Percentiles rank a stretch among this genome's conserved stretches.
Evolutionary conservation across 495 filamentous ascomycete genomes (phyloP).

Genomic region (Xanthoparmelia taractica): DNA sequence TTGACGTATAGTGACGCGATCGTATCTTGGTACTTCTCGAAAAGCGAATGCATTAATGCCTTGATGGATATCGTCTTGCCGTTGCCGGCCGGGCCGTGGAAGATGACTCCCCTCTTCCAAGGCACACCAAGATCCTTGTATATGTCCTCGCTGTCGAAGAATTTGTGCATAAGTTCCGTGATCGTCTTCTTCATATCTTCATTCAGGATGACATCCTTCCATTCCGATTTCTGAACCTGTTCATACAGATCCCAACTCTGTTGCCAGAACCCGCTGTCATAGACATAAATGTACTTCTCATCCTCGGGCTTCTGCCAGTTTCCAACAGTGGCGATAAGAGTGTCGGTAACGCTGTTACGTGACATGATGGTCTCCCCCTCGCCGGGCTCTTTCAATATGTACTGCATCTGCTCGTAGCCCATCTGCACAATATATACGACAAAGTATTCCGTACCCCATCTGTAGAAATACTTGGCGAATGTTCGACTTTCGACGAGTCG

Average conservation of each 20-base stretch:
- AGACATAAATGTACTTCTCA: conserved; percentile 36
- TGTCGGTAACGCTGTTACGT: conserved; percentile 31
- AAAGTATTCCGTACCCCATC: conserved; percentile 36
- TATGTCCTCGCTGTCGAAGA: conserved; percentile 39
- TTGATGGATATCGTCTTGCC: conserved; percentile 68
- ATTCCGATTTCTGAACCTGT: conserved; percentile 34
- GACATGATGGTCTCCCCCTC: conserved; percentile 30
- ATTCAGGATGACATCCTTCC: conserved; percentile 41
- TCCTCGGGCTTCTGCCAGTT: conserved; percentile 30
- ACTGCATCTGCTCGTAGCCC: conserved; percentile 28
- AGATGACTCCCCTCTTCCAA: conserved; percentile 43
- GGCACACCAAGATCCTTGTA: conserved; percentile 40
- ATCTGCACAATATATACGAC: conserved; percentile 35
- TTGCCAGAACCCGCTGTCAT: conserved; percentile 28
- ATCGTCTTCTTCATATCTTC: conserved; percentile 38
- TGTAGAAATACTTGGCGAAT: conserved; percentile 37
- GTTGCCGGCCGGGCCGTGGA: conserved; percentile 48
- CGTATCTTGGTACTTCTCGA: conserved; percentile 30
- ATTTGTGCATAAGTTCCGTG: conserved; percentile 33
- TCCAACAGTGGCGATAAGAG: conserved; percentile 32
- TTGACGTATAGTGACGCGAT: conserved; percentile 52
- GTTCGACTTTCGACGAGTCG: conserved; percentile 31
- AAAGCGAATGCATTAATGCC: conserved; percentile 54
- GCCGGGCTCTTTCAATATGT: conserved; percentile 37
- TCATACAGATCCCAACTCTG: conserved; percentile 20